phyloP scores from a whole-genome alignment of 2,329 filamentous ascomycete species.

The Metarhizium sp. region DNA sequence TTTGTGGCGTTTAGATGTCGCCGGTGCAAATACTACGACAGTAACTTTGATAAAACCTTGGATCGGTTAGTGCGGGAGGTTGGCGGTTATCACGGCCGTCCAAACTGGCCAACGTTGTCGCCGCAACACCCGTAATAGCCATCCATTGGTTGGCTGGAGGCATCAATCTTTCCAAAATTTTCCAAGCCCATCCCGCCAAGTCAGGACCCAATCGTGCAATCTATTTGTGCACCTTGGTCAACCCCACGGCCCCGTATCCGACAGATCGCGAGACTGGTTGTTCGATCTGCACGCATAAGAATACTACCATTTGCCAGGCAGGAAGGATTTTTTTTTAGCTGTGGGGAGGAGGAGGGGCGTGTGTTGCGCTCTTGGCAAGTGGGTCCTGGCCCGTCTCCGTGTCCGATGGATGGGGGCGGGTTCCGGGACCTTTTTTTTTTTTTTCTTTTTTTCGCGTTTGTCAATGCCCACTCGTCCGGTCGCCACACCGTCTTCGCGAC shows the following conservation, averaged over 20 bases:
- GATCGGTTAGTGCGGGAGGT: neutral
- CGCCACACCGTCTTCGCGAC: neutral
- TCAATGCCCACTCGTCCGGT: neutral
- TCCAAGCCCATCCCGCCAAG: neutral
- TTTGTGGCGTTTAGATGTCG: neutral
- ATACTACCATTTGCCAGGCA: no score
- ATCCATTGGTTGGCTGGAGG: neutral
- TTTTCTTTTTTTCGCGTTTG: neutral
- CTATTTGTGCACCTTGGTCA: no score
- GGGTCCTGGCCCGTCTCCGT: neutral
- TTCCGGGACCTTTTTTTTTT: neutral
- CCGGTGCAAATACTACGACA: neutral
- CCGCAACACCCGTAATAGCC: neutral
- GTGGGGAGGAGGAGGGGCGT: no score
- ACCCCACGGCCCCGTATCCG: no score
- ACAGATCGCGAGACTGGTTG: no score
- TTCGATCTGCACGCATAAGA: no score
- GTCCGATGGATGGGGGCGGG: neutral
- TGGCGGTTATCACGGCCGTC: neutral
- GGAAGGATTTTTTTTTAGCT: no score
- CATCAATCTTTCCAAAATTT: neutral
- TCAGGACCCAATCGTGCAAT: no score
- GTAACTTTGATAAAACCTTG: neutral
- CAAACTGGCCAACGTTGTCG: neutral
- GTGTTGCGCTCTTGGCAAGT: neutral